A percentile compares a stretch with the other conserved stretches of the same genome.
Conservation (phyloP, 2,329 filamentous ascomycete genomes). For the Colletotrichum costaricense region DNA sequence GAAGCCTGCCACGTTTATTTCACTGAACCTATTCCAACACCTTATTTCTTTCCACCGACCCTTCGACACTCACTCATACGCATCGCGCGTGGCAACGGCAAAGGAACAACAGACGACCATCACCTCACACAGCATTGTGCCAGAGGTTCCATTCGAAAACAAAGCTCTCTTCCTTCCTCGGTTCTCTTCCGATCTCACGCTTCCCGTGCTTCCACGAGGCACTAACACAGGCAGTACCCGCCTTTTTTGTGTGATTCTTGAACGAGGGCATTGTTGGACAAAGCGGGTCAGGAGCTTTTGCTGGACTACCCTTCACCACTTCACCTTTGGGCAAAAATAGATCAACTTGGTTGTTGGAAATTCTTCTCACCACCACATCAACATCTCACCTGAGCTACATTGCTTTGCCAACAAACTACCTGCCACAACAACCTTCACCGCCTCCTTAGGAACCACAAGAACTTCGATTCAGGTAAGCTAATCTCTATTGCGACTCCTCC, state of each 20-base stretch:
- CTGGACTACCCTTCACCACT: conserved; percentile 3
- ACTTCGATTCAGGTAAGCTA: neutral
- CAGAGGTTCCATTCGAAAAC: neutral
- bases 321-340: conserved; percentile 2
- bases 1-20: conserved; percentile 10
- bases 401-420: conserved; percentile 11
- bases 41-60: neutral
- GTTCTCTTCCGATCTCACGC: neutral
- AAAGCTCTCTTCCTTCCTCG: neutral
- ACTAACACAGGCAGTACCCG: conserved; percentile 6
- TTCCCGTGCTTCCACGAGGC: conserved; percentile 18
- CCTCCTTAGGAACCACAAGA: neutral
- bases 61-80: neutral
- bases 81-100: conserved; percentile 3
- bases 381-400: neutral
- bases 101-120: neutral
- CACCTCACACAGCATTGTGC: neutral
- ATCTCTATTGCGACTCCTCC: neutral
- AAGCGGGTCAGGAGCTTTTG: conserved; percentile 1
- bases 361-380: conserved; percentile 1
- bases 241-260: conserved; percentile 13
- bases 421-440: conserved; percentile 9
- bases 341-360: conserved; percentile 5
- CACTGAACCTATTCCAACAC: neutral
- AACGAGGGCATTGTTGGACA: conserved; percentile 10